These are phyloP conservation scores for Aspergillus sp. DNA, from an alignment of 2,329 filamentous ascomycete genomes.

Conservation along the genomic window DNA sequence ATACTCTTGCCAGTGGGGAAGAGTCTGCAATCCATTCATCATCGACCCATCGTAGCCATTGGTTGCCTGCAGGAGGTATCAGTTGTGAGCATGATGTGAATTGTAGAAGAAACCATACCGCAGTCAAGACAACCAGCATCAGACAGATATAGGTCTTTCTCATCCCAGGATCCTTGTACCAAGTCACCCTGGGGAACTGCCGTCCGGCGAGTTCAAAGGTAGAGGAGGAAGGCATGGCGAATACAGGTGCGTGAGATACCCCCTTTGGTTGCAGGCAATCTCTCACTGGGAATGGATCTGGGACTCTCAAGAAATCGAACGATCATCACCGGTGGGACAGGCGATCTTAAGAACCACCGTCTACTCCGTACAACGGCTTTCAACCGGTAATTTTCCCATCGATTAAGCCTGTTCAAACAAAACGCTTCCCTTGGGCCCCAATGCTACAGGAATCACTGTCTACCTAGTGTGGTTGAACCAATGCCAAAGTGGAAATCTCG, in stretches of 20 bases:
- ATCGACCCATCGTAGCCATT: conserved; percentile 52
- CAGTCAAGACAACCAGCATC: conserved; percentile 20
- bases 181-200: conserved; percentile 23
- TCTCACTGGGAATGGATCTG: neutral
- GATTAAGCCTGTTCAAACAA: neutral
- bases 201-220: conserved; percentile 21
- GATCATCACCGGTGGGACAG: neutral
- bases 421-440: neutral
- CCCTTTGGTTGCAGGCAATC: neutral
- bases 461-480: neutral
- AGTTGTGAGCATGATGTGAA: neutral
- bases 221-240: conserved; percentile 11
- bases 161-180: conserved; percentile 25
- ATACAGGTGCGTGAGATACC: neutral
- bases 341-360: conserved; percentile 1
- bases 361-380: too few relatives aligned
- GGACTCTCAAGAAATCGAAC: neutral
- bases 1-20: conserved; percentile 44
- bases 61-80: conserved; percentile 29
- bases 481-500: neutral
- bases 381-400: conserved; percentile 8
- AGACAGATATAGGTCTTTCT: conserved; percentile 22
- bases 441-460: neutral
- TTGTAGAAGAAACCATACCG: conserved; percentile 10
- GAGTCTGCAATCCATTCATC: conserved; percentile 51